phyloP scores from a whole-genome alignment of 2,329 filamentous ascomycete species.

The Alternaria gaisen region DNA sequence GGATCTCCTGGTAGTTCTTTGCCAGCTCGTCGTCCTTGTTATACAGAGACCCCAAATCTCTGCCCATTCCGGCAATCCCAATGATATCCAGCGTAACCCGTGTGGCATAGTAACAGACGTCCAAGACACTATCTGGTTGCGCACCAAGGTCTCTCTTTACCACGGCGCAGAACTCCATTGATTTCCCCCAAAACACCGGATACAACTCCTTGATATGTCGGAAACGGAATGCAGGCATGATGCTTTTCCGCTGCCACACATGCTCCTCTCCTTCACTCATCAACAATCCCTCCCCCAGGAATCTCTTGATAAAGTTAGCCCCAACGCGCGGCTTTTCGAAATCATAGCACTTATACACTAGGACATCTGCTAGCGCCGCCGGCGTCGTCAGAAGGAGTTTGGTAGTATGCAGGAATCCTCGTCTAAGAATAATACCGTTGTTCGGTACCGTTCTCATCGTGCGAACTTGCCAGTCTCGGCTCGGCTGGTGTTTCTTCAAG shows the following conservation, averaged over 20 bases:
- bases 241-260: slow-evolving; percentile 70
- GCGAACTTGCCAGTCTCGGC: slow-evolving; percentile 43
- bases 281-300: slow-evolving; percentile 62
- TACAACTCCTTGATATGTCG: slow-evolving; percentile 86
- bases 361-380: slow-evolving; percentile 59
- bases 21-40: slow-evolving; percentile 55
- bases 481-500: slow-evolving; percentile 42
- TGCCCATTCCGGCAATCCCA: slow-evolving; percentile 56
- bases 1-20: slow-evolving; percentile 54
- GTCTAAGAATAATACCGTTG: slow-evolving; percentile 52
- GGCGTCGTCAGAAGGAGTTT: slow-evolving; percentile 52
- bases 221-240: slow-evolving; percentile 86
- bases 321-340: slow-evolving; percentile 59
- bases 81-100: slow-evolving; percentile 59
- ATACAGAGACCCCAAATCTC: slow-evolving; percentile 54
- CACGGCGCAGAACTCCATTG: slow-evolving; percentile 70
- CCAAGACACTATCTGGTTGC: slow-evolving; percentile 50
- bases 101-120: slow-evolving; percentile 55
- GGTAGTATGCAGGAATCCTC: slow-evolving; percentile 51
- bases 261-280: slow-evolving; percentile 62
- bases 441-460: slow-evolving; percentile 53
- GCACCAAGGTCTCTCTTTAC: slow-evolving; percentile 64
- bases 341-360: slow-evolving; percentile 63
- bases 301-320: slow-evolving; percentile 56
- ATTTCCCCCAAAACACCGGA: slow-evolving; percentile 83